Evolutionary conservation across 1,284 basidiomycete genomes (phyloP).

Genomic region (Mycosarcoma mackinlayi): DNA sequence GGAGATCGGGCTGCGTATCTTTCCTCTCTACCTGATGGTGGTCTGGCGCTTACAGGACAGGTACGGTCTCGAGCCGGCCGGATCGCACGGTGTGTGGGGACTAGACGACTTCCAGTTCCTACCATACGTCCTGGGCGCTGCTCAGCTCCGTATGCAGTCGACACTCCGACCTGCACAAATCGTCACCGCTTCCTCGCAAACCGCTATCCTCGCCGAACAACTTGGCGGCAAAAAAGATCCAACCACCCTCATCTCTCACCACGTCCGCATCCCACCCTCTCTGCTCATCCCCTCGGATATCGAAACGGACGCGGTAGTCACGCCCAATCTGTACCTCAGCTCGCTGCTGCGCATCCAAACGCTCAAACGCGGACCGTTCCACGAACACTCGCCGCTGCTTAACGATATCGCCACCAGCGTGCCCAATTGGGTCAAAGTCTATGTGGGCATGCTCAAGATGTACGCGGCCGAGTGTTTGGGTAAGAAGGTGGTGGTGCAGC

Average conservation of each 20-base stretch:
- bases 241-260: constrained; percentile 9
- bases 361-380: constrained; percentile 58
- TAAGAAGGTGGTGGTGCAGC: constrained; percentile 96
- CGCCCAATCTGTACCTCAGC: constrained; percentile 65
- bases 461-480: constrained; percentile 94
- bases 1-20: constrained; percentile 72
- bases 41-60: constrained; percentile 88
- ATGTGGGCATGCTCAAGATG: constrained; percentile 92
- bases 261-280: not conserved
- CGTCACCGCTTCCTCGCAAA: constrained; percentile 13
- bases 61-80: constrained; percentile 93
- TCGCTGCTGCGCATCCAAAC: constrained; percentile 75
- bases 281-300: constrained; percentile 1
- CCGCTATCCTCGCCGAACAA: constrained; percentile 15
- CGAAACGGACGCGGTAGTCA: not conserved
- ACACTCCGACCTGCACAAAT: constrained; percentile 12
- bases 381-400: constrained; percentile 76
- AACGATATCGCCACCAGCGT: constrained; percentile 86
- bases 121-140: constrained; percentile 90
- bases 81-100: constrained; percentile 98
- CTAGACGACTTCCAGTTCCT: constrained; percentile 91
- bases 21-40: constrained; percentile 81
- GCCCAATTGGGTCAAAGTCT: constrained; percentile 87
- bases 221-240: not conserved
- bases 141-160: constrained; percentile 75